These are phyloP conservation scores for Acrocalymma vagum DNA, from an alignment of 2,329 filamentous ascomycete species.

Conservation along the genomic window DNA sequence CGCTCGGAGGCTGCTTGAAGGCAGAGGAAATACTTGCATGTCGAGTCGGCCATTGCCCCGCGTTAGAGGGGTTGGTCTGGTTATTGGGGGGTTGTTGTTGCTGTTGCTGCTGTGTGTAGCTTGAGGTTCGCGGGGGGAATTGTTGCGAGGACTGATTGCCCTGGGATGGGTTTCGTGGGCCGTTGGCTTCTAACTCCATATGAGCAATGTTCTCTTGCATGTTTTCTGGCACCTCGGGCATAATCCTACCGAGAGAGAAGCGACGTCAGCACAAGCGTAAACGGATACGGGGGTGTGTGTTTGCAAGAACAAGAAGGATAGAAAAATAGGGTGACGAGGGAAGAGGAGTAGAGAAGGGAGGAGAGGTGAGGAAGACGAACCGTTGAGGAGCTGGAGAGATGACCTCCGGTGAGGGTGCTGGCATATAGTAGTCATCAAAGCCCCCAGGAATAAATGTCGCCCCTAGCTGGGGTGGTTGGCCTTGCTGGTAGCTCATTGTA, in stretches of 20 bases:
- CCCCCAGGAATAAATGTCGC: conserved; percentile 75
- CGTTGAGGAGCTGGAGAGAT: conserved; percentile 76
- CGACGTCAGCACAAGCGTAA: conserved; percentile 44
- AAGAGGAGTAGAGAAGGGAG: too few relatives aligned
- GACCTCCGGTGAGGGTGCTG: conserved; percentile 64
- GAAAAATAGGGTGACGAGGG: too few relatives aligned
- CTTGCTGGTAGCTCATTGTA: conserved; percentile 48
- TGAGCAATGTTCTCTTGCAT: conserved; percentile 95
- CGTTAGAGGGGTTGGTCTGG: conserved; percentile 17
- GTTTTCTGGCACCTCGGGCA: conserved; percentile 94
- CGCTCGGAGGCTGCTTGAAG: conserved; percentile 46
- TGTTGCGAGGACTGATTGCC: conserved; percentile 32
- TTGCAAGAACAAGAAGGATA: too few relatives aligned
- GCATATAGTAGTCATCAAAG: conserved; percentile 73
- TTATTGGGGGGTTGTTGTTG: too few relatives aligned
- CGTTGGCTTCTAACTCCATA: conserved; percentile 82
- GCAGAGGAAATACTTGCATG: conserved; percentile 47
- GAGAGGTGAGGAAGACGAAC: conserved; percentile 57
- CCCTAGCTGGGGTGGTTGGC: conserved; percentile 43
- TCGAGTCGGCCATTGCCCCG: conserved; percentile 40
- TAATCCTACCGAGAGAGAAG: conserved; percentile 68
- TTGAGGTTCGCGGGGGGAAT: conserved; percentile 41
- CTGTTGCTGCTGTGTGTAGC: conserved; percentile 37
- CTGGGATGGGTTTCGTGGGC: conserved; percentile 41
- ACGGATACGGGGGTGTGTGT: too few relatives aligned